These are phyloP conservation scores for Penicillium waksmanii DNA, from an alignment of 495 filamentous ascomycete genomes.

Conservation along the genomic window DNA sequence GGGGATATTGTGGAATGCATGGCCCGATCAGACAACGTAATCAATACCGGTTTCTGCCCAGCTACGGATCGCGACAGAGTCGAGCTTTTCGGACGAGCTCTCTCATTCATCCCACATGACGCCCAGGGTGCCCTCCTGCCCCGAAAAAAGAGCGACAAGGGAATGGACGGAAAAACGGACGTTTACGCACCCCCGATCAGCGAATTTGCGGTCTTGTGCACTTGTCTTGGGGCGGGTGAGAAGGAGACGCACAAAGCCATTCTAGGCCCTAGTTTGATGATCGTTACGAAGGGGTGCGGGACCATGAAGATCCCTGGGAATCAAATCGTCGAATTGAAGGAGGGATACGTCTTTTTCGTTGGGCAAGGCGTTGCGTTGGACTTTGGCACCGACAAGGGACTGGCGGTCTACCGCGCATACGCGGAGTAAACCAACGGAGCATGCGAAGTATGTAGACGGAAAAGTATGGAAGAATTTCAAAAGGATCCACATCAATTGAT, in stretches of 20 bases:
- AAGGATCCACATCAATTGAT: too few relatives aligned
- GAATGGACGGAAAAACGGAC: constrained; percentile 60
- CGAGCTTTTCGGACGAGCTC: constrained; percentile 61
- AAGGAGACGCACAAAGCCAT: constrained; percentile 59
- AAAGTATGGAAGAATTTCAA: too few relatives aligned
- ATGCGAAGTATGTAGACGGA: neutral
- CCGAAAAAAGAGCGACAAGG: constrained; percentile 51
- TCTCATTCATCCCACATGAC: constrained; percentile 66
- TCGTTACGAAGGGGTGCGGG: constrained; percentile 66
- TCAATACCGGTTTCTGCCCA: constrained; percentile 77
- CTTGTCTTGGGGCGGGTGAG: constrained; percentile 58
- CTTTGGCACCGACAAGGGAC: constrained; percentile 49
- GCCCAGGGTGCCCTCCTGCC: constrained; percentile 56
- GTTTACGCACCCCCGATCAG: constrained; percentile 69
- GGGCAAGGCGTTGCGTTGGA: constrained; percentile 60
- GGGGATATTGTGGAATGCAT: constrained; percentile 88
- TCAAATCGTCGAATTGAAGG: constrained; percentile 55
- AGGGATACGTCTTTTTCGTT: constrained; percentile 71
- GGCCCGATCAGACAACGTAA: constrained; percentile 79
- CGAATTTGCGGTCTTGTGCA: constrained; percentile 72
- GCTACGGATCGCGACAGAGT: constrained; percentile 62
- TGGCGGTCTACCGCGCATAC: constrained; percentile 62
- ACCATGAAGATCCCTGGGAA: constrained; percentile 56
- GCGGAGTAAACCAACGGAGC: constrained; percentile 40
- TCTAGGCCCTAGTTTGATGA: constrained; percentile 66